Conservation (phyloP, 2,329 filamentous ascomycete genomes). For the Neofusicoccum sp. region DNA sequence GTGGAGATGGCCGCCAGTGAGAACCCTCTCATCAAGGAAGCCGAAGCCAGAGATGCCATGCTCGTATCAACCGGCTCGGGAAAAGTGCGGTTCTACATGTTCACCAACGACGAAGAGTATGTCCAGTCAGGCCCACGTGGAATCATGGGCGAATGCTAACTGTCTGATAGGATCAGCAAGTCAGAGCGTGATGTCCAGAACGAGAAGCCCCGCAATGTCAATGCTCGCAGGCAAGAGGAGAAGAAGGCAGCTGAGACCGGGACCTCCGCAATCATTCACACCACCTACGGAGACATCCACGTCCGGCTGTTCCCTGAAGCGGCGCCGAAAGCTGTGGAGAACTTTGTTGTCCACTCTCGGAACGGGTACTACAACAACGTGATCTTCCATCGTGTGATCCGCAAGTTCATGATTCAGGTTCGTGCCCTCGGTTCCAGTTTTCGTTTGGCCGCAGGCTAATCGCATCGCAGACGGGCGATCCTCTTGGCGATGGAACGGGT, state of each 20-base stretch:
- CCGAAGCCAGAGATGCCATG: constrained; percentile 86
- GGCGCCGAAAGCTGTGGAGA: constrained; percentile 92
- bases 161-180: constrained; percentile 59
- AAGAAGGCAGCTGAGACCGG: constrained; percentile 70
- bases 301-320: constrained; percentile 90
- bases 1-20: constrained; percentile 95
- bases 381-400: constrained; percentile 95
- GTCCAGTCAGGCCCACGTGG: constrained; percentile 6
- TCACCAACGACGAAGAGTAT: constrained; percentile 78
- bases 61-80: constrained; percentile 78
- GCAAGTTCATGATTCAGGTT: constrained; percentile 90
- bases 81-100: constrained; percentile 96
- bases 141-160: constrained; percentile 12
- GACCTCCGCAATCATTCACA: constrained; percentile 81
- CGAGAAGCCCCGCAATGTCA: constrained; percentile 69
- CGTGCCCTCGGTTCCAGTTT: constrained; percentile 40
- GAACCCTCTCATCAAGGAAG: constrained; percentile 90
- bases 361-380: constrained; percentile 96
- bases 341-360: constrained; percentile 89
- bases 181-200: constrained; percentile 89
- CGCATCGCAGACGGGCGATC: constrained; percentile 65
- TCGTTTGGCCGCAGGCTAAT: background rate
- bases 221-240: constrained; percentile 42
- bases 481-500: constrained; percentile 82
- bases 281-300: constrained; percentile 89